These are phyloP conservation scores for Fusarium devonianum DNA, from an alignment of 2,329 filamentous ascomycete species.

Conservation along the genomic window DNA sequence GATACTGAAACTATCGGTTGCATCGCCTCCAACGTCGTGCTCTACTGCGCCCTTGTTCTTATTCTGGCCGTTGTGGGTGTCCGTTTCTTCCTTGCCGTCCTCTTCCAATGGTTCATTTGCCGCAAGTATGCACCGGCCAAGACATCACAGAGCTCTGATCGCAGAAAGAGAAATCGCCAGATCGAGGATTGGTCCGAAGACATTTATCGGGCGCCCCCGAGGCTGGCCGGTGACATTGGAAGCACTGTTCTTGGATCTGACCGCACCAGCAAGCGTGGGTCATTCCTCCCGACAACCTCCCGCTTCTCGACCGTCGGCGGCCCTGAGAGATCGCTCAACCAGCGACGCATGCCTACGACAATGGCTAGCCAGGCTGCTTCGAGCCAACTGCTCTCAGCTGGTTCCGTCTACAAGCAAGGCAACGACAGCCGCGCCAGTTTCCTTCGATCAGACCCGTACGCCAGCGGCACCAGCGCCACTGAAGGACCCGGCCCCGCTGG, in stretches of 20 bases:
- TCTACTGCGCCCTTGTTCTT: conserved; percentile 90
- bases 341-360: conserved; percentile 75
- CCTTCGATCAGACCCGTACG: conserved; percentile 65
- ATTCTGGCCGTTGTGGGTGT: conserved; percentile 87
- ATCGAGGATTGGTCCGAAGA: conserved; percentile 99
- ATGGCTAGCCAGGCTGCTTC: conserved; percentile 91
- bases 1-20: conserved; percentile 97
- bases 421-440: conserved; percentile 72
- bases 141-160: conserved; percentile 81
- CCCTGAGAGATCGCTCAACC: conserved; percentile 64
- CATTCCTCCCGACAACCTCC: conserved; percentile 92
- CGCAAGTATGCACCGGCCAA: conserved; percentile 84
- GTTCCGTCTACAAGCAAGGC: conserved; percentile 73
- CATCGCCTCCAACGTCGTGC: conserved; percentile 95
- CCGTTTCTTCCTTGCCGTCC: conserved; percentile 86
- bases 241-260: conserved; percentile 71
- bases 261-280: conserved; percentile 79
- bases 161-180: conserved; percentile 85
- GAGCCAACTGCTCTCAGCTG: conserved; percentile 74
- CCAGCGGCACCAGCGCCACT: conserved; percentile 59
- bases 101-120: conserved; percentile 97
- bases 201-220: conserved; percentile 89
- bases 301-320: conserved; percentile 92
- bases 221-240: conserved; percentile 76
- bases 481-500: conserved; percentile 84